These are phyloP conservation scores for Fomitopsis pulvina DNA, from an alignment of 768 basidiomycete genomes.

Conservation along the genomic window DNA sequence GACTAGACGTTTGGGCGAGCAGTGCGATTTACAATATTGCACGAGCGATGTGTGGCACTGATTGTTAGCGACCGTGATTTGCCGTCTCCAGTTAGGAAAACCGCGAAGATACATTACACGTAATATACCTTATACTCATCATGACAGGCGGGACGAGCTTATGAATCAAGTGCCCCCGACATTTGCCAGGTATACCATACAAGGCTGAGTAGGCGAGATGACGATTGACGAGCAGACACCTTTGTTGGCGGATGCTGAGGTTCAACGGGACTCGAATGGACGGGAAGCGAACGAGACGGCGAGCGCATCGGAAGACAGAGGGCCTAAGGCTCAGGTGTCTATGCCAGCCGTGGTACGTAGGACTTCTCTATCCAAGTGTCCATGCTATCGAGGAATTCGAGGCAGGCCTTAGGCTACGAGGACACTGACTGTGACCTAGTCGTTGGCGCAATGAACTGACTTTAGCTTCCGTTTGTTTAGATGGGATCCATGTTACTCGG, in stretches of 20 bases:
- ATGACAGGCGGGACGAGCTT: too few species aligned
- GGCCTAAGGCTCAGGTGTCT: constrained; percentile 8
- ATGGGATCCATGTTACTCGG: constrained; percentile 25
- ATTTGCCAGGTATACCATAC: too few species aligned
- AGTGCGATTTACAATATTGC: too few species aligned
- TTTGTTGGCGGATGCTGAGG: background rate
- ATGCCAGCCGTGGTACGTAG: constrained; percentile 11
- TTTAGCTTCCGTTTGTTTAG: constrained; percentile 6
- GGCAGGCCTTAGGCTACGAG: background rate
- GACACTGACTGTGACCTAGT: background rate
- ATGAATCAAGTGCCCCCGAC: too few species aligned
- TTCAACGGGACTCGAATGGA: background rate
- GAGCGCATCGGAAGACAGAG: background rate
- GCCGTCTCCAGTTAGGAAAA: too few species aligned
- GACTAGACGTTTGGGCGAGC: too few species aligned
- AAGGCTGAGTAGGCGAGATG: background rate
- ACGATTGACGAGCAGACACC: background rate
- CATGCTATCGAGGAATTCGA: background rate
- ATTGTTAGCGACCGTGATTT: too few species aligned
- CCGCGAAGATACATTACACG: too few species aligned
- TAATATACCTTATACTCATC: too few species aligned
- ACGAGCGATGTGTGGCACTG: too few species aligned
- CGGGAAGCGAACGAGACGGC: background rate
- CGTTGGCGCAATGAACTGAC: background rate
- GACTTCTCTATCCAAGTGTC: background rate